phyloP scores from a whole-genome alignment of 202 grass and related monocot genomes.

The Elaeis oleifera region DNA sequence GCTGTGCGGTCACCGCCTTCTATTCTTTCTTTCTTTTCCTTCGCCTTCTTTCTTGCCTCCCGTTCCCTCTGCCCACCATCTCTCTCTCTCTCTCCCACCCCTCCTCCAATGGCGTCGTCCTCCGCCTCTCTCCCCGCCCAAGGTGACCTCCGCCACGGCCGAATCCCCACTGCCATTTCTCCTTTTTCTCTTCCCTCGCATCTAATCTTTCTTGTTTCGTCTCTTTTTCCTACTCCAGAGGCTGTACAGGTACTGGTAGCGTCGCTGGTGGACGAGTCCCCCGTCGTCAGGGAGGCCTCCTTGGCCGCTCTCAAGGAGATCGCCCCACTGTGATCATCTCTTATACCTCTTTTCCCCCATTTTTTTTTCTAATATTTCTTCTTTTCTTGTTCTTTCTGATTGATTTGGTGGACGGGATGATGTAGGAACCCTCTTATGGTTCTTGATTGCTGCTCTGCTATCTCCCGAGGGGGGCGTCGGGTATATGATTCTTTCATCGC shows the following conservation, averaged over 20 bases:
- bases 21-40: constrained; percentile 1
- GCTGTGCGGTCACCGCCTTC: no score
- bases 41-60: background rate
- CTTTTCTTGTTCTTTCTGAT: constrained; percentile 13
- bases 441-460: constrained; percentile 64
- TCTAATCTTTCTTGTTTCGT: background rate
- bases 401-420: background rate
- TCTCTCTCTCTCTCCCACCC: background rate
- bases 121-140: constrained; percentile 33
- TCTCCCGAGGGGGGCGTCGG: constrained; percentile 64
- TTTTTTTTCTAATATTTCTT: background rate
- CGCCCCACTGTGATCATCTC: constrained; percentile 57
- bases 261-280: constrained; percentile 75
- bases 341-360: background rate
- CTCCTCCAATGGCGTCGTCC: constrained; percentile 32
- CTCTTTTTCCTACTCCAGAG: constrained; percentile 37
- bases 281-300: constrained; percentile 57
- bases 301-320: constrained; percentile 68
- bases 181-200: background rate
- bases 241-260: constrained; percentile 86
- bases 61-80: no score
- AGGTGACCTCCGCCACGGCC: constrained; percentile 6
- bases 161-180: background rate
- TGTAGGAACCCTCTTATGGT: constrained; percentile 78
- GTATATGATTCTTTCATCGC: constrained; percentile 15